A percentile compares a stretch with the other conserved stretches of the same genome.
These are phyloP conservation scores for Starmera quercuum DNA, from an alignment of 805 yeast genomes.

Conservation along the genomic window DNA sequence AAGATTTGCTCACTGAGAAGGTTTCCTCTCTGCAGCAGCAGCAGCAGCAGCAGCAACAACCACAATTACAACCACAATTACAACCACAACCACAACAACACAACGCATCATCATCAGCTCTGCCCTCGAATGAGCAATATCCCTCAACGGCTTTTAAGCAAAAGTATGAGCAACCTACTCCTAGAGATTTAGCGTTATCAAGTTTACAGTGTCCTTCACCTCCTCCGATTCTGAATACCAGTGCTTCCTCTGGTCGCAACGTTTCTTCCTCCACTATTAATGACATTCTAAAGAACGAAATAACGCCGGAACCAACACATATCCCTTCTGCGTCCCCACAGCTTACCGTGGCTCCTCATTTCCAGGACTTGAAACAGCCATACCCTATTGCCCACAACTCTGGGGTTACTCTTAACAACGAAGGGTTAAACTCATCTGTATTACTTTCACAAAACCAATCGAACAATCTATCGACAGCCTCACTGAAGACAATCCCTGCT, in stretches of 20 bases:
- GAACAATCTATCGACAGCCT: background rate
- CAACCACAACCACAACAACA: background rate
- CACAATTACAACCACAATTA: background rate
- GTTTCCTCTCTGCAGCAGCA: background rate
- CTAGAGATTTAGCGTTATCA: constrained; percentile 50
- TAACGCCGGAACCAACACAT: too few relatives aligned
- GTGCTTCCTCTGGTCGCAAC: constrained; percentile 15
- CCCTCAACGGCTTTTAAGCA: too few relatives aligned
- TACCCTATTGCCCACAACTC: too few relatives aligned
- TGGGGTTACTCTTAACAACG: too few relatives aligned
- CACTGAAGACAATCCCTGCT: constrained; percentile 31
- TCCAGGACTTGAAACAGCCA: too few relatives aligned
- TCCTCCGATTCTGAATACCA: constrained; percentile 51
- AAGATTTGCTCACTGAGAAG: background rate
- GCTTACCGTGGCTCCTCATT: background rate
- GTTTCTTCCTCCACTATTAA: constrained; percentile 18
- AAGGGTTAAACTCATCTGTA: too few relatives aligned
- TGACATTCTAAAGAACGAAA: constrained; percentile 13
- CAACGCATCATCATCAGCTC: too few relatives aligned
- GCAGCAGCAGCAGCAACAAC: background rate
- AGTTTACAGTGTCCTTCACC: constrained; percentile 62
- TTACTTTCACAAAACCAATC: constrained; percentile 1
- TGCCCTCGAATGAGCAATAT: too few relatives aligned
- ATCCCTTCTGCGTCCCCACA: constrained; percentile 3
- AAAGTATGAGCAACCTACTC: constrained; percentile 22